phyloP scores from a whole-genome alignment of 306 rosid species.

The Cucurbita moschata region DNA sequence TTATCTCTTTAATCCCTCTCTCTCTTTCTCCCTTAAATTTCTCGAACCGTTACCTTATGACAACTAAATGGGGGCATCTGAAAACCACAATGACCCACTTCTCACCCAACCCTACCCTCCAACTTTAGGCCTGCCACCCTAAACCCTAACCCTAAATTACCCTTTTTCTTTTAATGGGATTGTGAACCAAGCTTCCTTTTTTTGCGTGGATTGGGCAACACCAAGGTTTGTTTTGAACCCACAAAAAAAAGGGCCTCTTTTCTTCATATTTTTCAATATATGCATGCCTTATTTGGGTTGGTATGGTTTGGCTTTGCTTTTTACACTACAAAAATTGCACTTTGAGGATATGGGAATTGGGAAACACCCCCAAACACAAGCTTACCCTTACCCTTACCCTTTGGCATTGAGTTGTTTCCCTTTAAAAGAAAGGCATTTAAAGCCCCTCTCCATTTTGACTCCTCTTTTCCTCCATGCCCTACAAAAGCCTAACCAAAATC shows the following conservation, averaged over 20 bases:
- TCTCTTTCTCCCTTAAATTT: slow-evolving; percentile 8
- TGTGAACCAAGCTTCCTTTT: not conserved
- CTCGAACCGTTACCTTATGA: slow-evolving; percentile 35
- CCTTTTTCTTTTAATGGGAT: slow-evolving; percentile 7
- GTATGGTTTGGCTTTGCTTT: slow-evolving; percentile 28
- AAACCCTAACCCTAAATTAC: not conserved
- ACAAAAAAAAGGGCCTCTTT: not conserved
- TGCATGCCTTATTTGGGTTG: slow-evolving; percentile 14
- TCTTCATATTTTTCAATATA: not conserved
- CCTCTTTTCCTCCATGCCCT: not conserved
- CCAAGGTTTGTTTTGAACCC: too few species aligned
- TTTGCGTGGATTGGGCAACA: not conserved
- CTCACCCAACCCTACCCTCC: not conserved
- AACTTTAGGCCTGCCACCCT: slow-evolving; percentile 1
- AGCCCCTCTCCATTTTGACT: not conserved
- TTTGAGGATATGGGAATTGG: slow-evolving; percentile 37
- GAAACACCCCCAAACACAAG: not conserved
- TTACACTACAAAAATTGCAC: slow-evolving; percentile 14
- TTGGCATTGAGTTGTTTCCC: not conserved
- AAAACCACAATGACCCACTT: slow-evolving; percentile 1
- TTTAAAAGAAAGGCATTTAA: not conserved
- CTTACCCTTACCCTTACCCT: not conserved
- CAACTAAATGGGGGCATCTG: slow-evolving; percentile 14
- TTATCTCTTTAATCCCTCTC: not conserved
- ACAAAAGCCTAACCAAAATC: not conserved